Conservation (phyloP, 164 flowering plant species). For the Santalum album region DNA sequence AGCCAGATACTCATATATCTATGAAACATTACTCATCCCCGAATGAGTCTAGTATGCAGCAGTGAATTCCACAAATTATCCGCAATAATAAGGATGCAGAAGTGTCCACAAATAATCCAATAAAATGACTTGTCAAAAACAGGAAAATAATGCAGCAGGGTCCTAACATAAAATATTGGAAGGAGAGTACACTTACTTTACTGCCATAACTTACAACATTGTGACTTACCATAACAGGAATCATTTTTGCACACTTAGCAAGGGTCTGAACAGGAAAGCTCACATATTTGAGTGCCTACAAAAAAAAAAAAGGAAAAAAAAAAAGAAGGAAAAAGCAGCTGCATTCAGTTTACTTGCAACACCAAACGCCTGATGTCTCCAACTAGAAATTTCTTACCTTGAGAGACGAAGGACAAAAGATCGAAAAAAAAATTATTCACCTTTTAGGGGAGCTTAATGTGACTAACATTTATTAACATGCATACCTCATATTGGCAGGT, state of each 20-base stretch:
- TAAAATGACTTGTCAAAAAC: not conserved
- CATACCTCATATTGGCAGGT: constrained; percentile 97
- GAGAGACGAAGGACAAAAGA: no score
- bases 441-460: not conserved
- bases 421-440: not conserved
- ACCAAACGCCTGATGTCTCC: not conserved
- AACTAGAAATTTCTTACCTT: not conserved
- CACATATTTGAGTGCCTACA: constrained; percentile 97
- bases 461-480: not conserved
- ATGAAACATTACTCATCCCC: no score
- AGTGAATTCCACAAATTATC: no score
- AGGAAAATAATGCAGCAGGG: not conserved
- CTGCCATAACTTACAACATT: no score
- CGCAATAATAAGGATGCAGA: no score
- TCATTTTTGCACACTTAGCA: constrained; percentile 99
- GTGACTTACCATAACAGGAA: constrained; percentile 88
- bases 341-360: constrained; percentile 1
- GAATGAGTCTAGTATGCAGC: no score
- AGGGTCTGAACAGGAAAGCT: constrained; percentile 99
- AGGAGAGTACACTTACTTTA: not conserved
- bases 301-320: no score
- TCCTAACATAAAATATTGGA: not conserved
- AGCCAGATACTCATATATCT: no score
- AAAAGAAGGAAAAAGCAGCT: no score
- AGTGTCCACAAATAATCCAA: not conserved